Evolutionary conservation across 2,329 filamentous ascomycete genomes (phyloP).

Genomic region (Aspergillus floridensis): DNA sequence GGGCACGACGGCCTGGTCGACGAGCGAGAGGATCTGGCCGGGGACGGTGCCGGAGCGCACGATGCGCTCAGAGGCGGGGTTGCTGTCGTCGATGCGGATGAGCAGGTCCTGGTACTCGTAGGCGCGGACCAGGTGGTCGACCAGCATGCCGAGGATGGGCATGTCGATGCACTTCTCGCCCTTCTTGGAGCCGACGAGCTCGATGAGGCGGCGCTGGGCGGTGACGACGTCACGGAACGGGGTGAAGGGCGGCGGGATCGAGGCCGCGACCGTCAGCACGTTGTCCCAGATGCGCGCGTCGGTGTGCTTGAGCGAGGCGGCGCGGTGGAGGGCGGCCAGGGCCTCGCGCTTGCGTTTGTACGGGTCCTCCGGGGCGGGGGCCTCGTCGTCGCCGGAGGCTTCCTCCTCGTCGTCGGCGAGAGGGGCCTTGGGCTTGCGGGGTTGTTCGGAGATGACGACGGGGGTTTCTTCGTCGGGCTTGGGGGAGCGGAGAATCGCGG

Average conservation of each 20-base stretch:
- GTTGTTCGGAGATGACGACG: constrained; percentile 29
- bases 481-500: constrained; percentile 63
- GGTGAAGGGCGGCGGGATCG: constrained; percentile 64
- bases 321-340: constrained; percentile 80
- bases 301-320: constrained; percentile 76
- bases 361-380: constrained; percentile 45
- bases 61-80: constrained; percentile 21
- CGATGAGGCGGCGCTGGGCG: constrained; percentile 71
- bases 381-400: constrained; percentile 17
- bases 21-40: constrained; percentile 60
- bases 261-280: constrained; percentile 79
- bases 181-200: constrained; percentile 63
- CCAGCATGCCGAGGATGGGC: constrained; percentile 67
- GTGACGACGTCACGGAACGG: constrained; percentile 72
- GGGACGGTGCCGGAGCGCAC: constrained; percentile 54
- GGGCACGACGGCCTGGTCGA: constrained; percentile 74
- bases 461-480: constrained; percentile 30
- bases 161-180: constrained; percentile 77
- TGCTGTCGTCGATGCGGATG: constrained; percentile 34
- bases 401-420: constrained; percentile 28
- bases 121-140: constrained; percentile 65
- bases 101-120: constrained; percentile 39
- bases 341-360: constrained; percentile 68
- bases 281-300: constrained; percentile 98
- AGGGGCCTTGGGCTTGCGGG: constrained; percentile 28